These are phyloP conservation scores for Kwoniella newhampshirensis DNA, from an alignment of 768 basidiomycete genomes.

Conservation along the genomic window DNA sequence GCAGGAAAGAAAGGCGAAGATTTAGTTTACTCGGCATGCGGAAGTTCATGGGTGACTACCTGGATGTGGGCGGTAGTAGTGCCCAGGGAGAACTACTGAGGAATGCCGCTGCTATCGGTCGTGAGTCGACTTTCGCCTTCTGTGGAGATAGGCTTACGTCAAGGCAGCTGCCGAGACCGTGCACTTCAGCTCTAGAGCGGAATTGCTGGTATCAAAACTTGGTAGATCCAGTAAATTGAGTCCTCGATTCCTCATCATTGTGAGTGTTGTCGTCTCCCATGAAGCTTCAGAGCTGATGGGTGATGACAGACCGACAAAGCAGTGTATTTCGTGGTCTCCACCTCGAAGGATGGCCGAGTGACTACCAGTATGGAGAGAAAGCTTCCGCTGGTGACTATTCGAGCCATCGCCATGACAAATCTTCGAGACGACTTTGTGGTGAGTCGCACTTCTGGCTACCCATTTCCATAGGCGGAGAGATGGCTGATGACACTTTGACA, in stretches of 20 bases:
- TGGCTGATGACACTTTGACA: constrained; percentile 49
- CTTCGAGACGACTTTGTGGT: constrained; percentile 95
- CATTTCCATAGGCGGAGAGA: no score
- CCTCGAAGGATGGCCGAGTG: constrained; percentile 64
- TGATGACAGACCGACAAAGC: constrained; percentile 73
- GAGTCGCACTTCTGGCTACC: constrained; percentile 51
- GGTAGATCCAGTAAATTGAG: constrained; percentile 85
- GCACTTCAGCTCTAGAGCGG: constrained; percentile 76
- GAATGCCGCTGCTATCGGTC: constrained; percentile 67
- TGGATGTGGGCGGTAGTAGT: constrained; percentile 76
- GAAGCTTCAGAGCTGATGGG: constrained; percentile 6
- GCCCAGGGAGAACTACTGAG: constrained; percentile 74
- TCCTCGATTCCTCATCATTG: constrained; percentile 85
- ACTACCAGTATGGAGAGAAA: constrained; percentile 74
- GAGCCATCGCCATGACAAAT: constrained; percentile 79
- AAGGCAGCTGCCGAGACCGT: constrained; percentile 66
- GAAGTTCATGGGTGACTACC: constrained; percentile 93
- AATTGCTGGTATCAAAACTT: constrained; percentile 80
- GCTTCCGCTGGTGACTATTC: constrained; percentile 83
- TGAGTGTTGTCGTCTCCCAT: constrained; percentile 56
- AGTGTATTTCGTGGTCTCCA: constrained; percentile 68
- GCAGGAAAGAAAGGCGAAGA: constrained; percentile 87
- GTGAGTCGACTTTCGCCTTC: constrained; percentile 57
- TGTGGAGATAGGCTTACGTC: constrained; percentile 2
- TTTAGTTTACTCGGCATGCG: constrained; percentile 92